Evolutionary conservation across 345 rosid species (phyloP).

Genomic region (Abelmoschus esculentus): DNA sequence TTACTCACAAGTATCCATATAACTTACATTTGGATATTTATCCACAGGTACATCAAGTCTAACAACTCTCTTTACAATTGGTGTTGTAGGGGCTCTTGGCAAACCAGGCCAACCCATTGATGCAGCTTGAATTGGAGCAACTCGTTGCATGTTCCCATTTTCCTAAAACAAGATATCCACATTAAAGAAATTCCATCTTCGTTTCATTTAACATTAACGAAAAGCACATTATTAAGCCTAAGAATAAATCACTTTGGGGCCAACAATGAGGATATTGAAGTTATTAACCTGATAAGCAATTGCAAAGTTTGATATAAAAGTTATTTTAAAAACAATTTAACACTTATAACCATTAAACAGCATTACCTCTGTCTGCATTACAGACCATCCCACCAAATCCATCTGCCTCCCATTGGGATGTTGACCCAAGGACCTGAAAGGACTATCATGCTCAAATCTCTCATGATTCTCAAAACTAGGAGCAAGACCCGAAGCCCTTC

Average conservation of each 20-base stretch:
- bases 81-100: conserved; percentile 52
- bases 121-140: conserved; percentile 53
- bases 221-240: neutral
- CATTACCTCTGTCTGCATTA: conserved; percentile 85
- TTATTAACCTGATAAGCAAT: no score
- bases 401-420: conserved; percentile 51
- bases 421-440: conserved; percentile 65
- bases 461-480: conserved; percentile 59
- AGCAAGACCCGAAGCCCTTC: conserved; percentile 42
- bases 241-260: neutral
- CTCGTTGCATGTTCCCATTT: conserved; percentile 67
- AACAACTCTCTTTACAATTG: conserved; percentile 61
- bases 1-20: neutral
- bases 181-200: neutral
- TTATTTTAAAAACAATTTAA: no score
- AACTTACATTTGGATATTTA: conserved; percentile 77
- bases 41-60: conserved; percentile 95
- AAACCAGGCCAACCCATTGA: conserved; percentile 72
- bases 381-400: conserved; percentile 72
- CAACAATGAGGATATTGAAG: neutral
- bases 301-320: no score
- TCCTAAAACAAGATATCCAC: conserved; percentile 46
- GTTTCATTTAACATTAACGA: neutral
- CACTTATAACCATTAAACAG: neutral
- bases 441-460: conserved; percentile 79